These are phyloP conservation scores for Euphorbia lathyris DNA, from an alignment of 345 rosid genomes.

Conservation along the genomic window DNA sequence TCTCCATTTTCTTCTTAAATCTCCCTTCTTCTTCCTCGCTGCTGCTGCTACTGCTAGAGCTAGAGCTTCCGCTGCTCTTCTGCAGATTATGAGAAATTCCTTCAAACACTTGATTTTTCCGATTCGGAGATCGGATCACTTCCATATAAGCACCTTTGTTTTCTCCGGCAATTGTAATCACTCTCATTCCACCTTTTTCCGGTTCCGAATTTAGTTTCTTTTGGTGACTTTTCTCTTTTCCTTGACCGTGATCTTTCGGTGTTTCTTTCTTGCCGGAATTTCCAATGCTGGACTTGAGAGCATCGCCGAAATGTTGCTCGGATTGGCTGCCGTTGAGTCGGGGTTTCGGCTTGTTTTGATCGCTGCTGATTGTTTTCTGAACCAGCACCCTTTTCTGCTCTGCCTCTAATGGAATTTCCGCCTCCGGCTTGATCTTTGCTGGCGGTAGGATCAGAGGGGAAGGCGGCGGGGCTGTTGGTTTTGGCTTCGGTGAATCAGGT, in stretches of 20 bases:
- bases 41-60: slow-evolving; percentile 32
- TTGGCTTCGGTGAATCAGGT: not conserved
- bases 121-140: slow-evolving; percentile 46
- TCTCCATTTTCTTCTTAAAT: slow-evolving; percentile 22
- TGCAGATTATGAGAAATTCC: slow-evolving; percentile 3
- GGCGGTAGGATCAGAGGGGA: slow-evolving; percentile 45
- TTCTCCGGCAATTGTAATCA: slow-evolving; percentile 87
- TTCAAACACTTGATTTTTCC: not conserved
- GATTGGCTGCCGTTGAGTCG: not conserved
- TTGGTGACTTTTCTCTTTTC: slow-evolving; percentile 24
- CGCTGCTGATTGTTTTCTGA: slow-evolving; percentile 30
- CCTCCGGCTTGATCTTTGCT: slow-evolving; percentile 22
- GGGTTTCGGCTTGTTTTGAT: slow-evolving; percentile 37
- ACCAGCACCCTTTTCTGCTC: slow-evolving; percentile 70
- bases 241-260: not conserved
- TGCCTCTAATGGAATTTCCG: slow-evolving; percentile 45
- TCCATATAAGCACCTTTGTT: slow-evolving; percentile 96
- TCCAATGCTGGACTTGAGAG: not conserved
- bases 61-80: slow-evolving; percentile 24
- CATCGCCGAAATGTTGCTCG: not conserved
- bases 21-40: slow-evolving; percentile 30
- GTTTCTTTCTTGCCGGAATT: not conserved
- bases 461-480: slow-evolving; percentile 48
- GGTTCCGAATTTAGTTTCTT: slow-evolving; percentile 43
- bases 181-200: slow-evolving; percentile 42